A percentile compares a stretch with the other conserved stretches of the same genome.
phyloP scores from a whole-genome alignment of 2,329 filamentous ascomycete genomes.

The Penicillium corylophilum region DNA sequence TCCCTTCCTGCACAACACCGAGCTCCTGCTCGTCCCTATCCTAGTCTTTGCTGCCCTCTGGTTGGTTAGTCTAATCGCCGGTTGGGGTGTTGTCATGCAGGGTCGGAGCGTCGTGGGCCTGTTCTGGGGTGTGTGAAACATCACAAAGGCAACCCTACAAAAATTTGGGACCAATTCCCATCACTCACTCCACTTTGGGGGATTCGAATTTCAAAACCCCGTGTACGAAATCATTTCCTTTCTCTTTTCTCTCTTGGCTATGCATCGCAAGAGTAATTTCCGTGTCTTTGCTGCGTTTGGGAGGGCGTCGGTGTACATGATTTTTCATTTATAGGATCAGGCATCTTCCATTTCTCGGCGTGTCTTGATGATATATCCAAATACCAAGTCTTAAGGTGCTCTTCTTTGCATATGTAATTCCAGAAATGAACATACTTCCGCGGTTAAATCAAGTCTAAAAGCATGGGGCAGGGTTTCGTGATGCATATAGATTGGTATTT shows the following conservation, averaged over 20 bases:
- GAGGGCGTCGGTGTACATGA: constrained; percentile 30
- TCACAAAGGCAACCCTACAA: not conserved
- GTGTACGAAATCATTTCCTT: constrained; percentile 18
- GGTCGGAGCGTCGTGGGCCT: constrained; percentile 44
- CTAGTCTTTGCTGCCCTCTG: constrained; percentile 61
- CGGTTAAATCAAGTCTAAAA: not conserved
- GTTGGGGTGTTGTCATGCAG: constrained; percentile 47
- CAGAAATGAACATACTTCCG: not conserved
- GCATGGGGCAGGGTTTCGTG: not conserved
- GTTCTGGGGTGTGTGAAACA: constrained; percentile 43
- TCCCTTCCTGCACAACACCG: constrained; percentile 66
- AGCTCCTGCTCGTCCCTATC: constrained; percentile 63
- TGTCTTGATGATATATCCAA: constrained; percentile 6
- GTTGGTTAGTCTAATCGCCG: constrained; percentile 51
- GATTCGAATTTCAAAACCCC: not conserved
- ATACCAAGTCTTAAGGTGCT: not conserved
- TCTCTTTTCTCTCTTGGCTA: constrained; percentile 11
- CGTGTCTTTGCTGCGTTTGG: constrained; percentile 9
- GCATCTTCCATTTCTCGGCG: constrained; percentile 1
- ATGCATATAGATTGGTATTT: not conserved
- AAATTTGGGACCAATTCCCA: not conserved
- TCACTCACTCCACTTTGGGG: not conserved
- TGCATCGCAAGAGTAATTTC: constrained; percentile 17
- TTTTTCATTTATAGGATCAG: constrained; percentile 9
- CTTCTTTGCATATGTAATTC: not conserved